phyloP scores from a whole-genome alignment of 1,139 yeast species.

The Pichia terricola region DNA sequence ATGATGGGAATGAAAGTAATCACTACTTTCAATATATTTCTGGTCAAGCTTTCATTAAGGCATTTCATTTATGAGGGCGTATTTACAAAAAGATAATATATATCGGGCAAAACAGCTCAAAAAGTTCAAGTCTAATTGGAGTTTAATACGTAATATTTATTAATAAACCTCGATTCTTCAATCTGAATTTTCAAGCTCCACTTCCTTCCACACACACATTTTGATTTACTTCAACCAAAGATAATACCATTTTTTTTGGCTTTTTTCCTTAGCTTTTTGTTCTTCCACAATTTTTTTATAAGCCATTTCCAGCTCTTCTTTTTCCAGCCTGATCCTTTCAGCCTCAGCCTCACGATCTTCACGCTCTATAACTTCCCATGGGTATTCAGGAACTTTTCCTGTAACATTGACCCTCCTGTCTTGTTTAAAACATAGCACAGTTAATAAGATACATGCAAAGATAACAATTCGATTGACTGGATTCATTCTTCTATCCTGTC shows the following conservation, averaged over 20 bases:
- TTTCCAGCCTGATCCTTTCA: not conserved
- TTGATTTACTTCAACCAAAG: conserved; percentile 25
- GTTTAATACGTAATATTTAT: too few species aligned
- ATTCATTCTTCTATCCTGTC: conserved; percentile 39
- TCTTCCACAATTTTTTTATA: not conserved
- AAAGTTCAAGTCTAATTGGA: too few species aligned
- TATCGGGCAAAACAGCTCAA: too few species aligned
- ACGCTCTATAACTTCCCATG: conserved; percentile 26
- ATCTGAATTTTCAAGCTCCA: too few species aligned
- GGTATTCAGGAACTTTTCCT: conserved; percentile 35
- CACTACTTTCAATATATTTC: too few species aligned
- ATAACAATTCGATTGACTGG: conserved; percentile 45
- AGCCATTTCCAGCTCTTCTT: conserved; percentile 1
- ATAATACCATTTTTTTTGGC: conserved; percentile 32
- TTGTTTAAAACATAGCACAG: conserved; percentile 37
- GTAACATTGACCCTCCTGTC: conserved; percentile 43
- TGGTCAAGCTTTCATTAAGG: too few species aligned
- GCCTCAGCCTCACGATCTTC: conserved; percentile 24
- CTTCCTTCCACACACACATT: too few species aligned
- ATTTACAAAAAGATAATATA: too few species aligned
- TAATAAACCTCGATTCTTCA: too few species aligned
- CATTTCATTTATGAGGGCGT: too few species aligned
- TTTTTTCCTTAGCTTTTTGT: conserved; percentile 1
- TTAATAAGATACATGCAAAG: conserved; percentile 33
- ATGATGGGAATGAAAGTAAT: too few species aligned